phyloP scores from a whole-genome alignment of 2,329 filamentous ascomycete species.

The Sphaerostilbella broomeana region DNA sequence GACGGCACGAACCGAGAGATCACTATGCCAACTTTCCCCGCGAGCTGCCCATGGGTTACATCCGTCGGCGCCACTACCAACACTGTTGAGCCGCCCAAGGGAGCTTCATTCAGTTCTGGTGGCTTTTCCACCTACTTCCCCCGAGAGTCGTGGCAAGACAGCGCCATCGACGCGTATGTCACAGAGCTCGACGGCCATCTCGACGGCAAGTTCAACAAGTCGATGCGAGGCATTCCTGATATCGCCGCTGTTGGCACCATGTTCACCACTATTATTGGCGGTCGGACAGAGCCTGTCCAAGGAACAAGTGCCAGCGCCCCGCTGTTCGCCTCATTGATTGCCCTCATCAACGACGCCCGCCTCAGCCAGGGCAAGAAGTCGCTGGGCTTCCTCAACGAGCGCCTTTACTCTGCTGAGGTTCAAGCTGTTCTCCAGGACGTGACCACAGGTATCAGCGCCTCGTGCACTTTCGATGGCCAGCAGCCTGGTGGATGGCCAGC shows the following conservation, averaged over 20 bases:
- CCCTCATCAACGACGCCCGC: slow-evolving; percentile 49
- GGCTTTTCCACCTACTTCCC: slow-evolving; percentile 48
- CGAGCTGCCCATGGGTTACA: slow-evolving; percentile 62
- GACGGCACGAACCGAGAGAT: slow-evolving; percentile 50
- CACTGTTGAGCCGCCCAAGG: slow-evolving; percentile 31
- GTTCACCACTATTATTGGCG: slow-evolving; percentile 36
- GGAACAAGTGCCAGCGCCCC: slow-evolving; percentile 50
- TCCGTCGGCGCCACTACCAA: slow-evolving; percentile 53
- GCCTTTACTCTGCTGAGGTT: slow-evolving; percentile 37
- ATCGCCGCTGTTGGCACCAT: slow-evolving; percentile 51
- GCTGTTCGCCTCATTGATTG: slow-evolving; percentile 47
- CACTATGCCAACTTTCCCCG: slow-evolving; percentile 58
- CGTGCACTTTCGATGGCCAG: slow-evolving; percentile 32
- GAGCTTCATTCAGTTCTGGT: slow-evolving; percentile 41
- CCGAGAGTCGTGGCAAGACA: slow-evolving; percentile 39
- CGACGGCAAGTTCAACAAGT: slow-evolving; percentile 36
- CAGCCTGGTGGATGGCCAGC: slow-evolving; percentile 39
- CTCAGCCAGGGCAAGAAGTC: slow-evolving; percentile 40
- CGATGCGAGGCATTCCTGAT: slow-evolving; percentile 45
- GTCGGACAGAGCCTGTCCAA: slow-evolving; percentile 22
- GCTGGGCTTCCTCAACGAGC: slow-evolving; percentile 49
- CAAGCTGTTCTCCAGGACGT: slow-evolving; percentile 36
- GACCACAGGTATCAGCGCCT: slow-evolving; percentile 31
- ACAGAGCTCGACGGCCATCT: slow-evolving; percentile 35
- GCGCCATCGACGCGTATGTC: slow-evolving; percentile 35